These are phyloP conservation scores for Chrysopogon serrulatus DNA, from an alignment of 176 grass and related monocot genomes.

Conservation along the genomic window DNA sequence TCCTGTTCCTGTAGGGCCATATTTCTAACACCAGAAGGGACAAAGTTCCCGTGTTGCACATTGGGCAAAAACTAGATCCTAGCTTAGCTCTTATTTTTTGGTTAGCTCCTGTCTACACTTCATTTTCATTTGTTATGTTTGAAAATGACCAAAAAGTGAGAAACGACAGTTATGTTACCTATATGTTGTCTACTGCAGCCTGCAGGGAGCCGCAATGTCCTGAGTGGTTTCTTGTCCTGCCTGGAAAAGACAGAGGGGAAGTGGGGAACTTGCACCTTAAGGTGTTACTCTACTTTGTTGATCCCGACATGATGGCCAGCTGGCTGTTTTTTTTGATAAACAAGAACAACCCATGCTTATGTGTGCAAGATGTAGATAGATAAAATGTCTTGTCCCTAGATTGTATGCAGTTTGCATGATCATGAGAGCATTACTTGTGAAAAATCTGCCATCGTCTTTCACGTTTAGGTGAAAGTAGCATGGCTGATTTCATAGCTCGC, in stretches of 20 bases:
- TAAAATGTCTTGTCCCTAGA: background rate
- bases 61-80: background rate
- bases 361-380: background rate
- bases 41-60: background rate
- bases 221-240: background rate
- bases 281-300: background rate
- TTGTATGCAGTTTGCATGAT: background rate
- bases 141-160: background rate
- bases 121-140: background rate
- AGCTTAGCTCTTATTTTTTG: background rate
- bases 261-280: background rate
- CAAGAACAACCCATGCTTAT: background rate
- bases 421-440: background rate
- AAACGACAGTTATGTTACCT: background rate
- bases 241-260: background rate
- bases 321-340: background rate
- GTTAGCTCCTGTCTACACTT: background rate
- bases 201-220: background rate
- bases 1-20: background rate
- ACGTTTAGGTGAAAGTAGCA: background rate
- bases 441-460: background rate
- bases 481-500: background rate
- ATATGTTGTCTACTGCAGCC: background rate
- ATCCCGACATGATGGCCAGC: background rate
- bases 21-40: background rate